Evolutionary conservation across 1,284 basidiomycete genomes (phyloP).

Genomic region (Xanthoconium separans): DNA sequence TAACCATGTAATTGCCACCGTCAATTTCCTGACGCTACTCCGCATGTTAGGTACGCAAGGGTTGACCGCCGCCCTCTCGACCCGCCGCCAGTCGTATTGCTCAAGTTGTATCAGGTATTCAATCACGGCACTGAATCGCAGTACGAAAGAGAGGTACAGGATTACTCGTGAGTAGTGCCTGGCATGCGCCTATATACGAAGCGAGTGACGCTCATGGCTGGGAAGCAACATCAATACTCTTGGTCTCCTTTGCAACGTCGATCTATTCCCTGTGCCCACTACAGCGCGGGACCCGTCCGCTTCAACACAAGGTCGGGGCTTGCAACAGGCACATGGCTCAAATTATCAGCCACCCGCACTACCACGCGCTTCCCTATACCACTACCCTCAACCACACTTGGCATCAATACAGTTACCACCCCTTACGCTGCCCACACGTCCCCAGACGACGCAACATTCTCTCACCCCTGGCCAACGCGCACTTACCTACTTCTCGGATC

Average conservation of each 20-base stretch:
- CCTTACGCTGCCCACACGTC: conserved; percentile 13
- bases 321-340: conserved; percentile 7
- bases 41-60: conserved; percentile 48
- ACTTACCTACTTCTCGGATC: conserved; percentile 40
- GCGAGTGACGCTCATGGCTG: conserved; percentile 2
- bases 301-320: conserved; percentile 2
- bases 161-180: conserved; percentile 44
- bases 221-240: conserved; percentile 45
- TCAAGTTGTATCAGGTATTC: conserved; percentile 47
- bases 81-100: conserved; percentile 59
- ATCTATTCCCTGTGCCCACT: conserved; percentile 54
- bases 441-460: conserved; percentile 5
- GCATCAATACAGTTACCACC: conserved; percentile 25
- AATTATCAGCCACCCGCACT: conserved; percentile 10
- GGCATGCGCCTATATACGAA: not conserved
- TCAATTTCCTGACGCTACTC: conserved; percentile 3
- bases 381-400: conserved; percentile 9
- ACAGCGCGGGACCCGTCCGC: conserved; percentile 6
- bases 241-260: conserved; percentile 63
- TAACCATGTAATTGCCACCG: not conserved
- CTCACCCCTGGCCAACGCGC: conserved; percentile 26
- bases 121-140: conserved; percentile 39
- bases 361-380: conserved; percentile 19
- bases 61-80: conserved; percentile 64
- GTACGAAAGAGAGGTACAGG: conserved; percentile 43